Percentiles rank a stretch among this genome's conserved stretches.
phyloP scores from a whole-genome alignment of 805 yeast species.

The Candida namnaoensis region DNA sequence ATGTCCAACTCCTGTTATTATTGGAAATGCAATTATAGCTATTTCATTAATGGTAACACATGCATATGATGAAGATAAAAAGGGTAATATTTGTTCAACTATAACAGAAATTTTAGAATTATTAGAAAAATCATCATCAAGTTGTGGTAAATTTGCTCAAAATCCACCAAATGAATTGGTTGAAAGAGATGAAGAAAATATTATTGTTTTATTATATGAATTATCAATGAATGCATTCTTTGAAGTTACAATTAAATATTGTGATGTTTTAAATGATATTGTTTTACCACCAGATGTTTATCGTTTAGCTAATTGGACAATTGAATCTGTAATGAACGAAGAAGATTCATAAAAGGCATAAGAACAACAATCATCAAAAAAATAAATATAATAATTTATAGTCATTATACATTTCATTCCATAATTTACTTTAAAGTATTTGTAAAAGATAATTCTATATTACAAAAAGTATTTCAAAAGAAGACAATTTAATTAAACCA shows the following conservation, averaged over 20 bases:
- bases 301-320: constrained; percentile 64
- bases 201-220: constrained; percentile 51
- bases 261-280: constrained; percentile 55
- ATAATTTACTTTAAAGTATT: too few species aligned
- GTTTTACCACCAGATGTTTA: constrained; percentile 54
- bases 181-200: constrained; percentile 24
- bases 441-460: too few species aligned
- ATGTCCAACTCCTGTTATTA: constrained; percentile 54
- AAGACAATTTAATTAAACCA: too few species aligned
- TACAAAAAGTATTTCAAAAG: too few species aligned
- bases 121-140: constrained; percentile 51
- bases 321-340: constrained; percentile 53
- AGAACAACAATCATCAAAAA: constrained; percentile 9
- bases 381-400: background rate
- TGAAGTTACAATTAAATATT: constrained; percentile 56
- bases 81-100: constrained; percentile 40
- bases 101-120: constrained; percentile 52
- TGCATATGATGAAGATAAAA: constrained; percentile 58
- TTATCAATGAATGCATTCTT: constrained; percentile 56
- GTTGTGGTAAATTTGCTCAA: constrained; percentile 38
- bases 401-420: too few species aligned
- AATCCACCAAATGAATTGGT: constrained; percentile 17
- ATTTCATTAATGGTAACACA: constrained; percentile 48
- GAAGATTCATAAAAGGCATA: constrained; percentile 27
- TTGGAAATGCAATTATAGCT: constrained; percentile 58